Evolutionary conservation across 805 yeast species (phyloP).

Genomic region (Yarrowia keelungensis): DNA sequence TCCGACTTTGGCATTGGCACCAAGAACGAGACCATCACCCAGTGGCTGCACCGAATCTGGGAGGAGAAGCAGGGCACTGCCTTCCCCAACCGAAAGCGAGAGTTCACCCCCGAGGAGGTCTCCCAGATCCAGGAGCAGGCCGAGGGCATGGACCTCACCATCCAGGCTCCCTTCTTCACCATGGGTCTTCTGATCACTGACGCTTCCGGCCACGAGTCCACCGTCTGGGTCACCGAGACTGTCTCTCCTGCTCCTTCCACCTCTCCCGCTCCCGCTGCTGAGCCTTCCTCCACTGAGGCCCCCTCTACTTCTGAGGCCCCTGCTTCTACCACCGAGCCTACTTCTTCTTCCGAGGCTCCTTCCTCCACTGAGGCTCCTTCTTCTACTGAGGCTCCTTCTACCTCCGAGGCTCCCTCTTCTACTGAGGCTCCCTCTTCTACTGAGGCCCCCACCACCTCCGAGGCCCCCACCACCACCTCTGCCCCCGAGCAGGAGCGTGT

Average conservation of each 20-base stretch:
- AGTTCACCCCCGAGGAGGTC: conserved; percentile 15
- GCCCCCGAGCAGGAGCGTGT: background rate
- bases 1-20: conserved; percentile 19
- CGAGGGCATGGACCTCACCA: conserved; percentile 20
- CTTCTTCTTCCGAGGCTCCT: conserved; percentile 7
- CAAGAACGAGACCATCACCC: conserved; percentile 21
- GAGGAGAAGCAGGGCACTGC: conserved; percentile 11
- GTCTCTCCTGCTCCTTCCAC: conserved; percentile 1
- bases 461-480: background rate
- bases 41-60: conserved; percentile 13
- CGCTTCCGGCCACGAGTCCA: background rate
- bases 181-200: conserved; percentile 25
- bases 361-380: conserved; percentile 4
- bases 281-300: background rate
- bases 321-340: conserved; percentile 10
- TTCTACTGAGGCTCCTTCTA: background rate
- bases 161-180: conserved; percentile 35
- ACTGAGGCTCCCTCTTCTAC: conserved; percentile 2
- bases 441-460: conserved; percentile 6
- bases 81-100: conserved; percentile 21
- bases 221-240: conserved; percentile 29
- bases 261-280: conserved; percentile 6
- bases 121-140: conserved; percentile 10
- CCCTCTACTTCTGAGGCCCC: background rate
- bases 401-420: background rate